Evolutionary conservation across 495 filamentous ascomycete species (phyloP).

Genomic region (Aspergillus nanangensis): DNA sequence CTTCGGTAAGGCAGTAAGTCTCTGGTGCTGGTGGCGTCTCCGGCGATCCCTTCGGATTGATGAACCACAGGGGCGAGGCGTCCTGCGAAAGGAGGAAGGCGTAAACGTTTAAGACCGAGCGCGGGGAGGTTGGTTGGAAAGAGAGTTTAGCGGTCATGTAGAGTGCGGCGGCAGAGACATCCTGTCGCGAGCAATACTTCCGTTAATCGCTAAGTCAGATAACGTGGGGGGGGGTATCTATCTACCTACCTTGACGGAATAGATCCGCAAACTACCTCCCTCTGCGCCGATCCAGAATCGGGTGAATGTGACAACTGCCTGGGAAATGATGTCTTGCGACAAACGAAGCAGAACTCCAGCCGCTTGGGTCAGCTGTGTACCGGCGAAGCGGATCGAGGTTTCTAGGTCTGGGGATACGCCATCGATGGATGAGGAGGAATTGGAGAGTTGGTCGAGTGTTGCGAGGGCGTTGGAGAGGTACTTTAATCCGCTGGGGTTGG

Average conservation of each 20-base stretch:
- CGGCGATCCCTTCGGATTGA: conserved; percentile 26
- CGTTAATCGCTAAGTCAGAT: neutral
- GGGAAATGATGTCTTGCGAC: conserved; percentile 84
- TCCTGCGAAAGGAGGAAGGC: conserved; percentile 67
- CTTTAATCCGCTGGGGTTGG: conserved; percentile 32
- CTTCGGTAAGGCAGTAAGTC: conserved; percentile 70
- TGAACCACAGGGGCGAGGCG: conserved; percentile 55
- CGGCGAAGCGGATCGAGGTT: conserved; percentile 50
- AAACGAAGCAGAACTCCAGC: conserved; percentile 82
- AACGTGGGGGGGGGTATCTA: neutral
- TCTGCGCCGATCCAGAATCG: conserved; percentile 76
- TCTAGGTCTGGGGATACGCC: conserved; percentile 76
- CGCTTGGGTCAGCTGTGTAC: conserved; percentile 75
- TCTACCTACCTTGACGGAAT: conserved; percentile 47
- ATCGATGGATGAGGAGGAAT: conserved; percentile 61
- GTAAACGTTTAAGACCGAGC: conserved; percentile 80
- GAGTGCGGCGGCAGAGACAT: conserved; percentile 74
- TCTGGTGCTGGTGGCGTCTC: conserved; percentile 43
- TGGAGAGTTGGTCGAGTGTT: conserved; percentile 74
- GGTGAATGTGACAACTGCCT: conserved; percentile 83
- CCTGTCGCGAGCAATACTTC: conserved; percentile 36
- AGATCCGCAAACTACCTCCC: conserved; percentile 56
- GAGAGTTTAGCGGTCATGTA: conserved; percentile 86
- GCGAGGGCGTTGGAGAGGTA: conserved; percentile 80
- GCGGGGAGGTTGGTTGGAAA: conserved; percentile 66